Conservation (phyloP, 1,284 basidiomycete species). For the Irpex rosettiformis region DNA sequence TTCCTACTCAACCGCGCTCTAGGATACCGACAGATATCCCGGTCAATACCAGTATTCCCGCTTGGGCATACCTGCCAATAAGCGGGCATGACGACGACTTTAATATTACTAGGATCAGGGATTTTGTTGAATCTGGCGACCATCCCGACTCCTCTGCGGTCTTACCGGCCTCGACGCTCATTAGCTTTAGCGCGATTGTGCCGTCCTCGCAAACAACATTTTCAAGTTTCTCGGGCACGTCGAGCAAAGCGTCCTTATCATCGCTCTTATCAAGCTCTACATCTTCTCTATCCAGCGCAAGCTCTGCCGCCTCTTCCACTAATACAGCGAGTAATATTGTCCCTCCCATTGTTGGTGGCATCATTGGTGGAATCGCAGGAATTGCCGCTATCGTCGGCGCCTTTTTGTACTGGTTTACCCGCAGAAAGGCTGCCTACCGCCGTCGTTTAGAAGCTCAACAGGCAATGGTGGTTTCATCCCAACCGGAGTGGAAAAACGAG, state of each 20-base stretch:
- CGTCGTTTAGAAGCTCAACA: neutral
- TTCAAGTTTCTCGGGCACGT: neutral
- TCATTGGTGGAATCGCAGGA: slow-evolving; percentile 6
- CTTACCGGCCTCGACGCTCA: neutral
- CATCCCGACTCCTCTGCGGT: neutral
- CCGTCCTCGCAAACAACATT: neutral
- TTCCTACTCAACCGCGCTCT: neutral
- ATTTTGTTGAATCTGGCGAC: neutral
- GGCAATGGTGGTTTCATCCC: neutral
- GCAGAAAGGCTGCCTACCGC: neutral
- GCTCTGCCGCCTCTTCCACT: neutral
- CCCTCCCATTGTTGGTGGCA: slow-evolving; percentile 9
- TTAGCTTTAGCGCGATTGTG: too few species aligned
- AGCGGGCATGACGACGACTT: neutral
- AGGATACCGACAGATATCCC: slow-evolving; percentile 7
- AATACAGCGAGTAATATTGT: slow-evolving; percentile 4
- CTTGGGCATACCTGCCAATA: slow-evolving; percentile 7
- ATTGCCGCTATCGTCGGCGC: neutral
- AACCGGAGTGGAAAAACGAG: neutral
- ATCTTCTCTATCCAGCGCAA: neutral
- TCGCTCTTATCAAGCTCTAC: neutral
- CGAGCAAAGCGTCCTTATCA: neutral
- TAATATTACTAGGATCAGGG: neutral
- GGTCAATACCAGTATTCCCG: slow-evolving; percentile 4
- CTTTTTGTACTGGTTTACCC: neutral